A percentile compares a stretch with the other conserved stretches of the same genome.
Evolutionary conservation across 2,329 filamentous ascomycete species (phyloP).

Genomic region (Aspergillus caelatus): DNA sequence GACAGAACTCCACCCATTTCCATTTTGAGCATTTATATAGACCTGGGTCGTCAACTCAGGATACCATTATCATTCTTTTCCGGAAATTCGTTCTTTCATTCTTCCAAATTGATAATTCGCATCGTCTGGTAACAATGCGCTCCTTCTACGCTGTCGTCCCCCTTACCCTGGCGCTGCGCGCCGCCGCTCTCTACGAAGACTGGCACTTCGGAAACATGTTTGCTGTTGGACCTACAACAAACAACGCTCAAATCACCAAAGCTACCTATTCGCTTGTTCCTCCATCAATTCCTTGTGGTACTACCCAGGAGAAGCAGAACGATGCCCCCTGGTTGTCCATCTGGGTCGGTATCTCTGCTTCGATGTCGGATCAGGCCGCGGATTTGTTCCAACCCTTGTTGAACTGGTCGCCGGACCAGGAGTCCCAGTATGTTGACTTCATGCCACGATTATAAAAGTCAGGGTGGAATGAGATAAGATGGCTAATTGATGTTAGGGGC

Average conservation of each 20-base stretch:
- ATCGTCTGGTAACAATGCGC: not conserved
- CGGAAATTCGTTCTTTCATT: no score
- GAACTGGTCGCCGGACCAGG: slow-evolving; percentile 17
- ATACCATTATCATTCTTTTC: not conserved
- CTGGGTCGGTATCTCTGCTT: slow-evolving; percentile 13
- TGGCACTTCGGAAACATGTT: slow-evolving; percentile 16
- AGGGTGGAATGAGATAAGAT: not conserved
- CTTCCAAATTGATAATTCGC: not conserved
- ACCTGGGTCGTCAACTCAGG: no score
- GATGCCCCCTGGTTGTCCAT: slow-evolving; percentile 12
- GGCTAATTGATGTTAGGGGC: not conserved
- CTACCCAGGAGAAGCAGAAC: not conserved
- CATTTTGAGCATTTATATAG: not conserved
- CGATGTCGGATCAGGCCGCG: slow-evolving; percentile 3
- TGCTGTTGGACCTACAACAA: slow-evolving; percentile 4
- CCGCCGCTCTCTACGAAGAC: slow-evolving; percentile 10
- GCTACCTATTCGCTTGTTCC: slow-evolving; percentile 12
- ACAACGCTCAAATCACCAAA: slow-evolving; percentile 13
- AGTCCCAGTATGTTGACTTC: slow-evolving; percentile 7
- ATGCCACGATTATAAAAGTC: not conserved
- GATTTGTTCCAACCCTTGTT: slow-evolving; percentile 15
- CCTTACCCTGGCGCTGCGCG: slow-evolving; percentile 9
- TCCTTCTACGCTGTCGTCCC: not conserved
- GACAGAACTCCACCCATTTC: not conserved
- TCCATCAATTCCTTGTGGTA: slow-evolving; percentile 7